Base-by-base conservation (phyloP, 177 flowering plant species). In the Telopea speciosissima region DNA sequence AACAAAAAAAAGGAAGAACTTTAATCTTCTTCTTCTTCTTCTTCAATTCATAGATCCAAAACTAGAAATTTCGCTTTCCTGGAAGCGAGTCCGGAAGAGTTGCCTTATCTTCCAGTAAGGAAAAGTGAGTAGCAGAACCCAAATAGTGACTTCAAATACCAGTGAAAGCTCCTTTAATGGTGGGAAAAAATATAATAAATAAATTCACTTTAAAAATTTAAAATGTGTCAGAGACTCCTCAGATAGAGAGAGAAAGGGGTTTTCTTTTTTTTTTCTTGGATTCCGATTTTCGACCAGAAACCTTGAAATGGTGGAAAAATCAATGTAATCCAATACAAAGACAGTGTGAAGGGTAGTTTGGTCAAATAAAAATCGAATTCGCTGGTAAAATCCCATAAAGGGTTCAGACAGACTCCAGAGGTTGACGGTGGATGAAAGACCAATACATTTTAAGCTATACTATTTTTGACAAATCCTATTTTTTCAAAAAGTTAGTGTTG, bases 231-330 rank as follows among this genome's bases (percentile, higher is more conserved):
- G 67, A 59, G 69, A n/a, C n/a, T n/a, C n/a, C n/a, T n/a, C n/a
- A 60, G 61, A 56, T 22, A 40, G 67, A 65, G 70, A 63, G 60
- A 22, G 61, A 69, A 26, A 33, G 67, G 31, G 40, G 16, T 22
- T 36, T 17, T 69, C n/a, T n/a, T n/a, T n/a, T n/a, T n/a, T n/a
- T n/a, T n/a, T n/a, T n/a, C 44, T 76, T 74, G 81, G 79, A 76
- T 78, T 65, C 77, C 77, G 69, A 65, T 73, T 78, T 65, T 73
- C 77, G 67, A 65, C 75, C 71, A 19, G 74, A 36, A 36, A 65
- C 68, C 63, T 11, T 26, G 71, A 44, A 70, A 65, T 58, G 45
- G 54, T 24, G 12, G 42, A 62, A n/a, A 40, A 68, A 21, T 31
- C 21, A 68, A 17, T 40, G 54, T 28, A 28, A 28, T 28, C 4